These are phyloP conservation scores for Ustilago crameri DNA, from an alignment of 1,284 basidiomycete genomes.

Conservation along the genomic window DNA sequence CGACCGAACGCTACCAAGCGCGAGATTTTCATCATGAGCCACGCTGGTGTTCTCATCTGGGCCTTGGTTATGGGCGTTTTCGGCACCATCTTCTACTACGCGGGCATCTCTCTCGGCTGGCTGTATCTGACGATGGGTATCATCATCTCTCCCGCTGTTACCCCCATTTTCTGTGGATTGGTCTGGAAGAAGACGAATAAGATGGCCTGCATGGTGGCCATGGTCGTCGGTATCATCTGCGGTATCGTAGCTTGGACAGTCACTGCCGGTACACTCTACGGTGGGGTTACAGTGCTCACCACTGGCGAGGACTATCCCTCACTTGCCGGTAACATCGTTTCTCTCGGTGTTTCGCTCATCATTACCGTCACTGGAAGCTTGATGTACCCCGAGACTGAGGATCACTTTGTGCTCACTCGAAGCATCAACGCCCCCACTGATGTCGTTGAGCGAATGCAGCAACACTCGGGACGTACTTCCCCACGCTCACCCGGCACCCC, in stretches of 20 bases:
- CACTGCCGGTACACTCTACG: slow-evolving; percentile 79
- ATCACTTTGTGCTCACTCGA: slow-evolving; percentile 59
- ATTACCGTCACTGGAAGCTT: slow-evolving; percentile 73
- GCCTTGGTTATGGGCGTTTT: slow-evolving; percentile 82
- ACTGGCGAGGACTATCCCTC: slow-evolving; percentile 75
- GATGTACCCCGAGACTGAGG: slow-evolving; percentile 59
- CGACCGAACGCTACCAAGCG: slow-evolving; percentile 74
- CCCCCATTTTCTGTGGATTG: slow-evolving; percentile 83
- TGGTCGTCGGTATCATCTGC: slow-evolving; percentile 77
- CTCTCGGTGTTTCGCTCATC: slow-evolving; percentile 83
- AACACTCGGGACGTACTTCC: slow-evolving; percentile 16
- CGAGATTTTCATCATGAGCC: slow-evolving; percentile 75
- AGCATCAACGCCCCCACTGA: slow-evolving; percentile 61
- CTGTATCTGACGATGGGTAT: slow-evolving; percentile 76
- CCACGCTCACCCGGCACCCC: slow-evolving; percentile 7
- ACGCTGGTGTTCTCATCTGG: slow-evolving; percentile 75
- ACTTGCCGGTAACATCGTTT: slow-evolving; percentile 84
- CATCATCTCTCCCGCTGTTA: slow-evolving; percentile 83
- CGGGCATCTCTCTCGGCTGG: slow-evolving; percentile 78
- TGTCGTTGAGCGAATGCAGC: slow-evolving; percentile 24
- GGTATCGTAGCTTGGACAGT: slow-evolving; percentile 85
- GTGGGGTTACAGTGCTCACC: slow-evolving; percentile 77
- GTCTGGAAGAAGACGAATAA: slow-evolving; percentile 60
- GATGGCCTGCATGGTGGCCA: slow-evolving; percentile 73
- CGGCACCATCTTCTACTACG: slow-evolving; percentile 80